Conservation (phyloP, 1,139 yeast genomes). For the Wickerhamiella pararugosa region DNA sequence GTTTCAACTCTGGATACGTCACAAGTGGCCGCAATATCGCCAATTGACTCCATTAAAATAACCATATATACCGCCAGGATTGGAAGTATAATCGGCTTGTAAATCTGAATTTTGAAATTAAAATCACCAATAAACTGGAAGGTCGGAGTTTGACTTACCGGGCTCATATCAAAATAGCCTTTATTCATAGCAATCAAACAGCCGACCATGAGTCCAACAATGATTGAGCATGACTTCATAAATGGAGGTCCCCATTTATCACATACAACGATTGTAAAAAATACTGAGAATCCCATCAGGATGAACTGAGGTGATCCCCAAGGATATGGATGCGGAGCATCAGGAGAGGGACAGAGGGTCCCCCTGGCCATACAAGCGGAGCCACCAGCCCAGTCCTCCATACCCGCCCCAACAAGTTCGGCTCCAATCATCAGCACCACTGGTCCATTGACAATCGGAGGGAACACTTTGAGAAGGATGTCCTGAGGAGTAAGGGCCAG, state of each 20-base stretch:
- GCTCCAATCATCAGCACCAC: slow-evolving; percentile 75
- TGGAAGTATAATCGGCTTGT: slow-evolving; percentile 72
- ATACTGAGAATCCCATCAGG: slow-evolving; percentile 73
- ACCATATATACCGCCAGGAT: slow-evolving; percentile 65
- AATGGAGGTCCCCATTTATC: slow-evolving; percentile 84
- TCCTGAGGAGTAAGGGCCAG: slow-evolving; percentile 63
- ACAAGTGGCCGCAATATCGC: slow-evolving; percentile 80
- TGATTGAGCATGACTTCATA: slow-evolving; percentile 82
- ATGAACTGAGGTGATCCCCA: slow-evolving; percentile 78
- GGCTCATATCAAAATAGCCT: slow-evolving; percentile 49
- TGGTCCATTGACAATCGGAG: slow-evolving; percentile 81
- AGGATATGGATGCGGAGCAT: slow-evolving; percentile 25
- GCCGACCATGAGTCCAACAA: slow-evolving; percentile 64
- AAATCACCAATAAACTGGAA: slow-evolving; percentile 76
- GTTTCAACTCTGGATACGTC: slow-evolving; percentile 75
- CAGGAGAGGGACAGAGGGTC: slow-evolving; percentile 33
- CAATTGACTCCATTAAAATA: slow-evolving; percentile 77
- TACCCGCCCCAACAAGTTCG: slow-evolving; percentile 50
- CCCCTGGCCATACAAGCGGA: slow-evolving; percentile 31
- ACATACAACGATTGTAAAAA: slow-evolving; percentile 48
- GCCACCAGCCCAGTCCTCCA: slow-evolving; percentile 80
- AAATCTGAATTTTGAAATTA: slow-evolving; percentile 54
- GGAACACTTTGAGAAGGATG: slow-evolving; percentile 52
- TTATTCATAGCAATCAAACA: slow-evolving; percentile 87
- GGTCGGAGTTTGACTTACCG: slow-evolving; percentile 56